Conservation (phyloP, 2,329 filamentous ascomycete species). For the Aaosphaeria pasadenensis region DNA sequence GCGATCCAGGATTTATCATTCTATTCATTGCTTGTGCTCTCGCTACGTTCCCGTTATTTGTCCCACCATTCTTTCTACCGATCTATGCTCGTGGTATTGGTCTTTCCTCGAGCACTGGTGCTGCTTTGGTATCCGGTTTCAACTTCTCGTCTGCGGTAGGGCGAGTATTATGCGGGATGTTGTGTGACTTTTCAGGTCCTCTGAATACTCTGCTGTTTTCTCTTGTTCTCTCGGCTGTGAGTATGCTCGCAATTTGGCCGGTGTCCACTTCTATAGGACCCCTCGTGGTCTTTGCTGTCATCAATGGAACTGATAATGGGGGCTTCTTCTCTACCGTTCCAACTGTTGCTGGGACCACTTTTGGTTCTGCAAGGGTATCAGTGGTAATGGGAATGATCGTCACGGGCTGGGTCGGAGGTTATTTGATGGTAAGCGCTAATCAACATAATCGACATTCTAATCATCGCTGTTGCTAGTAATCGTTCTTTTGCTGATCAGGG, state of each 20-base stretch:
- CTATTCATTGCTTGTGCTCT: conserved; percentile 56
- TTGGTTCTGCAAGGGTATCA: conserved; percentile 54
- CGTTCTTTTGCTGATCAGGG: conserved; percentile 11
- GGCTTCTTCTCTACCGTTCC: conserved; percentile 65
- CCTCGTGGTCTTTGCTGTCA: conserved; percentile 54
- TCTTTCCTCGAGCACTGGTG: conserved; percentile 52
- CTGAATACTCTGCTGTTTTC: conserved; percentile 35
- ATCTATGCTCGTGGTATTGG: conserved; percentile 56
- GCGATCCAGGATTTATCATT: conserved; percentile 49
- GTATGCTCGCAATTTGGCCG: conserved; percentile 62
- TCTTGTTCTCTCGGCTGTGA: conserved; percentile 53
- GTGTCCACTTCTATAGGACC: conserved; percentile 54
- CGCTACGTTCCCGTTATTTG: conserved; percentile 59
- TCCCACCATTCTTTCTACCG: conserved; percentile 61
- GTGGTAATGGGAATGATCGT: conserved; percentile 63
- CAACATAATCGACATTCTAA: no score
- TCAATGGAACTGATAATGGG: conserved; percentile 61
- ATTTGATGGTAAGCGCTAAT: conserved; percentile 23
- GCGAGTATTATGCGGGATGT: conserved; percentile 55
- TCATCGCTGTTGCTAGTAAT: background rate
- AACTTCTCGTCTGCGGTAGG: conserved; percentile 60
- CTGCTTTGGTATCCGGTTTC: conserved; percentile 59
- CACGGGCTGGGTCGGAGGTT: conserved; percentile 58
- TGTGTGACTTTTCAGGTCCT: background rate
- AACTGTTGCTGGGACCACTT: conserved; percentile 59